phyloP scores from a whole-genome alignment of 305 asterid genomes.

The Withania somnifera region DNA sequence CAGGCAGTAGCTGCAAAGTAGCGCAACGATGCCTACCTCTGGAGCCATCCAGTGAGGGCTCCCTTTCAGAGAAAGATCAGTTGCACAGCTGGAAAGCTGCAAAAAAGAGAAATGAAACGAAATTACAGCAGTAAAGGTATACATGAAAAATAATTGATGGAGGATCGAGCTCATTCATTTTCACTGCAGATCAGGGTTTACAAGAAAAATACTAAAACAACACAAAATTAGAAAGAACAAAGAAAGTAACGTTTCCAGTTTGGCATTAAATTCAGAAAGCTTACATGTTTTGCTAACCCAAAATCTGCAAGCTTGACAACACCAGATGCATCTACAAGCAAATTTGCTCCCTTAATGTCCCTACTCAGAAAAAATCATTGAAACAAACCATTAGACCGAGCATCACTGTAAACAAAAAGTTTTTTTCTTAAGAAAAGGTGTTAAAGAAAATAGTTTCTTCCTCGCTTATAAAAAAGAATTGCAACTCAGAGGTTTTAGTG shows the following conservation, averaged over 20 bases:
- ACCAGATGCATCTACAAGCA: conserved; percentile 76
- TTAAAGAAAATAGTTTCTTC: not conserved
- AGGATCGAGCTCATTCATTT: not conserved
- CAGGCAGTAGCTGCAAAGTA: not conserved
- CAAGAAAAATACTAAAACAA: not conserved
- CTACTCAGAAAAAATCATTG: conserved; percentile 24
- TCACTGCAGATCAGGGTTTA: not conserved
- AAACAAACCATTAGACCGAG: conserved; percentile 3
- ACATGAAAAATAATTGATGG: not conserved
- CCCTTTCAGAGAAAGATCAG: conserved; percentile 74
- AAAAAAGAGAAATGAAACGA: not conserved
- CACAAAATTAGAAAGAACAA: not conserved
- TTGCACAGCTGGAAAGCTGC: conserved; percentile 47
- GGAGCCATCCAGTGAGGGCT: conserved; percentile 98
- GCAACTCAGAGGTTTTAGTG: not conserved
- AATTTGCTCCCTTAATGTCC: conserved; percentile 95
- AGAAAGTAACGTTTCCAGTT: not conserved
- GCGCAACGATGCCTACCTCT: conserved; percentile 39
- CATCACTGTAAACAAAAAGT: not conserved
- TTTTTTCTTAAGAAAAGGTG: not conserved
- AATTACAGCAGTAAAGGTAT: not conserved
- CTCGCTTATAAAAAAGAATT: not conserved
- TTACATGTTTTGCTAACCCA: conserved; percentile 88
- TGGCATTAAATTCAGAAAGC: conserved; percentile 15
- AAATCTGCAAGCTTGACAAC: conserved; percentile 89